Evolutionary conservation across 176 grass and related monocot genomes (phyloP).

Genomic region (Hordeum marinum): DNA sequence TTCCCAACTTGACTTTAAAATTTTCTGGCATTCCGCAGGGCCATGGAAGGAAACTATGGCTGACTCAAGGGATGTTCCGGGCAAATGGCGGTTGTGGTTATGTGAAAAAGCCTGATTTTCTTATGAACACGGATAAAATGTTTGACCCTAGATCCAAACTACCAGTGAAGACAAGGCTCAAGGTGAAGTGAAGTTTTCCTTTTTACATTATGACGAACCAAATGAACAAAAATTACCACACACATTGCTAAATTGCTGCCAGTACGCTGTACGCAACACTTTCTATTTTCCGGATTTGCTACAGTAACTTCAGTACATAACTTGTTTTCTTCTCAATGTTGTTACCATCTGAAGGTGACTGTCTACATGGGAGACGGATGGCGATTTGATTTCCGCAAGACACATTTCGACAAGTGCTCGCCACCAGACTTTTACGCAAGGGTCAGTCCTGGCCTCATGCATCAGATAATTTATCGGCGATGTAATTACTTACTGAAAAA

Average conservation of each 20-base stretch:
- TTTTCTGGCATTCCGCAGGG: conserved; percentile 22
- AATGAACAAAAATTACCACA: not conserved
- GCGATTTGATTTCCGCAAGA: conserved; percentile 62
- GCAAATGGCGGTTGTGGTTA: conserved; percentile 90
- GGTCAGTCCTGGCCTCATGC: conserved; percentile 1
- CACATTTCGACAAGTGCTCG: conserved; percentile 70
- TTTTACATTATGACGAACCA: not conserved
- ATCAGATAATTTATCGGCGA: too few relatives aligned
- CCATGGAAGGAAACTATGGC: conserved; percentile 70
- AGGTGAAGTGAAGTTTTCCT: conserved; percentile 21
- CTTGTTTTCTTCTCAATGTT: not conserved
- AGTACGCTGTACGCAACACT: not conserved
- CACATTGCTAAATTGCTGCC: not conserved
- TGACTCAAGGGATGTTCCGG: conserved; percentile 78
- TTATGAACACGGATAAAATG: conserved; percentile 33
- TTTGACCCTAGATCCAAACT: conserved; percentile 50
- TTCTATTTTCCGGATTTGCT: not conserved
- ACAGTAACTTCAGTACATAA: not conserved
- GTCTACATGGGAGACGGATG: conserved; percentile 89
- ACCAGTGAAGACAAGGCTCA: conserved; percentile 49
- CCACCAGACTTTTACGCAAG: conserved; percentile 82
- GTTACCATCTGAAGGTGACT: conserved; percentile 54
- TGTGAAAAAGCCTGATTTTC: conserved; percentile 77
- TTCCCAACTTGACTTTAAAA: not conserved
- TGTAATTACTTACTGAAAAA: not conserved